A percentile compares a stretch with the other conserved stretches of the same genome.
Evolutionary conservation across 257 asterid genomes (phyloP).

Genomic region (Cynanchum wilfordii): DNA sequence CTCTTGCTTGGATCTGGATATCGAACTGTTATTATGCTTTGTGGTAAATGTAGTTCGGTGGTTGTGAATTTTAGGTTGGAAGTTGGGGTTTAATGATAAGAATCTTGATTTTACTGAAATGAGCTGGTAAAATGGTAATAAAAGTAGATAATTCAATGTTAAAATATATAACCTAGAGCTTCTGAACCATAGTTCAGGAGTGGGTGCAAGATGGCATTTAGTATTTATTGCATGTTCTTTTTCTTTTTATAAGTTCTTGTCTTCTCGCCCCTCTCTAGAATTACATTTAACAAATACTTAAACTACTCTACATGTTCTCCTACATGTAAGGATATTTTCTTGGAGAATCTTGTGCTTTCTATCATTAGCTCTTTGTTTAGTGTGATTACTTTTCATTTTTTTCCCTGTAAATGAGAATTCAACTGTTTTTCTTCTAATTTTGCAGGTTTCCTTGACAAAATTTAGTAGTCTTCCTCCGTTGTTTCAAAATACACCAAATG

Average conservation of each 20-base stretch:
- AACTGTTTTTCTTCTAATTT: conserved; percentile 7
- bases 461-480: conserved; percentile 53
- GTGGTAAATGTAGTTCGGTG: neutral
- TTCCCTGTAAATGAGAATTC: neutral
- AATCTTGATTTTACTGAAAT: conserved; percentile 1
- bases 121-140: neutral
- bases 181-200: neutral
- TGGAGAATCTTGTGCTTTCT: neutral
- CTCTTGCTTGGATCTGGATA: neutral
- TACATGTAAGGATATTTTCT: neutral
- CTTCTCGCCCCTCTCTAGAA: neutral
- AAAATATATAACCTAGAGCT: neutral
- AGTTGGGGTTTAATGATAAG: neutral
- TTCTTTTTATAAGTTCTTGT: neutral
- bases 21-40: neutral
- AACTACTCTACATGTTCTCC: neutral
- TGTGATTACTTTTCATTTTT: neutral
- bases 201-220: neutral
- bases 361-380: neutral
- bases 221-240: neutral
- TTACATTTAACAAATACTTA: neutral
- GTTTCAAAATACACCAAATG: conserved; percentile 40
- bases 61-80: neutral
- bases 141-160: neutral
- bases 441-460: conserved; percentile 39